Conservation (phyloP, 1,284 basidiomycete species). For the Apiotrichum siamense region DNA sequence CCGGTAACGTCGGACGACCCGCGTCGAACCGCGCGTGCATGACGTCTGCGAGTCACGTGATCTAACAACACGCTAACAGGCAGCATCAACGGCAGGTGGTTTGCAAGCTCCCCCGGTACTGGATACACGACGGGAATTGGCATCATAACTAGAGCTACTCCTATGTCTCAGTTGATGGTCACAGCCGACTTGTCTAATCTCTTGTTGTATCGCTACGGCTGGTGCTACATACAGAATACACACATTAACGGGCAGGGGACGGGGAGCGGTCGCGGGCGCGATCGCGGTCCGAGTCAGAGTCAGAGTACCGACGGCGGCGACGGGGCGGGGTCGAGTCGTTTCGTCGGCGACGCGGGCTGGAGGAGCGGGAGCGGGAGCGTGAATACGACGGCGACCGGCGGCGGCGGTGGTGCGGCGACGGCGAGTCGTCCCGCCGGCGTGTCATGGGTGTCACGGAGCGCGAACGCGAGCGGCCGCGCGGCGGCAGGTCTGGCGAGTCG, state of each 20-base stretch:
- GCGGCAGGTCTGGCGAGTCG: conserved; percentile 48
- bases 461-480: conserved; percentile 20
- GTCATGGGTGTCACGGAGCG: conserved; percentile 38
- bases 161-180: too few species aligned
- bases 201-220: too few species aligned
- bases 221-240: background rate
- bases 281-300: background rate
- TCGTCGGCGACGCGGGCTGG: conserved; percentile 7
- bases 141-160: too few species aligned
- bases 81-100: too few species aligned
- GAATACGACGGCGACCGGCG: conserved; percentile 11
- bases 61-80: too few species aligned
- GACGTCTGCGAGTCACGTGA: too few species aligned
- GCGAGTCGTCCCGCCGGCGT: conserved; percentile 20
- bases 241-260: background rate
- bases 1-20: too few species aligned
- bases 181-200: too few species aligned
- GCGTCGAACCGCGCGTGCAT: too few species aligned
- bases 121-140: too few species aligned
- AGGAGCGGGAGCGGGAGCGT: conserved; percentile 12
- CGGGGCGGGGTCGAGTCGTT: conserved; percentile 3
- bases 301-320: background rate
- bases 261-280: background rate
- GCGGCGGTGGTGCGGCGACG: conserved; percentile 35
- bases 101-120: too few species aligned